Base-by-base conservation (phyloP, 768 basidiomycete species). In the Psilocybe tampanensis region DNA sequence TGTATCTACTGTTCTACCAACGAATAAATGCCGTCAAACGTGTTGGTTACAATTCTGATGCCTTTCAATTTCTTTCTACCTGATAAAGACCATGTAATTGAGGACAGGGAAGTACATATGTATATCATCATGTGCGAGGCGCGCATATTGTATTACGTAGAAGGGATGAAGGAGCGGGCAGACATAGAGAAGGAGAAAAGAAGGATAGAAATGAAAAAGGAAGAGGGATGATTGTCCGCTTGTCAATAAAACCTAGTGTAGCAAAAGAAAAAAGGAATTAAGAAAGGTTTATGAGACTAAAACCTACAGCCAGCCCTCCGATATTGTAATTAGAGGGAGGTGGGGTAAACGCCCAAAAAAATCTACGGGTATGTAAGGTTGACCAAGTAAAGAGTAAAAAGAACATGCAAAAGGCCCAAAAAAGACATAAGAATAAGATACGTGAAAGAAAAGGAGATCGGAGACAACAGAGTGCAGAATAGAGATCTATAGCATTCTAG, bases 401-500 rank as follows among this genome's bases (percentile, higher is more conserved):
- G 26, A 59, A 42, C 21, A 61, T 52, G 29, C 18, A 41, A 50
- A 51, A 34, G 49, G 23, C 56, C 54, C 47, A 56, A 49, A 50
- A 54, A 52, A 43, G 44, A 45, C 21, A 47, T 59, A 48, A 13
- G 18, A 53, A 55, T 52, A 47, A 58, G 55, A 50, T 44, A 56
- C 4, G 47, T 36, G 34, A 44, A 52, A 48, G 44, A 48, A 54
- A 58, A 47, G 21, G 29, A 41, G 44, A 58, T 54, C 41, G 44
- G 8, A 53, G 43, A 39, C 44, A 45, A 51, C 39, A 58, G 55
- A 43, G 49, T 55, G 48, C 29, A 56, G 29, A 47, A 22, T 22
- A 32, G 52, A 48, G 29, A 52, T 60, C 60, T 60, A 60, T 49
- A 52, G 58, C 47, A 59, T 55, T 64, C 63, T 61, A 61, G 41